Evolutionary conservation across 2,329 filamentous ascomycete species (phyloP), one percentile per base, ranked within the genome.

Genomic region (Berkeleyomyces rouxiae): DNA sequence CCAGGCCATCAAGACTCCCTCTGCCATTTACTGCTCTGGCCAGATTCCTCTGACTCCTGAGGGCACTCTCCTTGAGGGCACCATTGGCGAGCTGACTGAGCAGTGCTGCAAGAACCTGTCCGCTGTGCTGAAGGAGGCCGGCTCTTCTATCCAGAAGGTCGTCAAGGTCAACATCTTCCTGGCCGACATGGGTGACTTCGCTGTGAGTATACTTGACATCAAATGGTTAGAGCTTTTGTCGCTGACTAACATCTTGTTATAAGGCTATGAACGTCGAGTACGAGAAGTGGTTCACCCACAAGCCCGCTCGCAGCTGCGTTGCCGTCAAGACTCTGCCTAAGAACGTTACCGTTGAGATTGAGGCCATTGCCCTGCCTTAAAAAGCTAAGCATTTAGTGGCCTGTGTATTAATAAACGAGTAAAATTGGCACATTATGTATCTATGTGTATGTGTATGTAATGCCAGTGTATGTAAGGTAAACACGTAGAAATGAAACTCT

Each of bases 161-260:
- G 88, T 96, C 76, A 96, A 96, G 81, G 87, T 90, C 69, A 89
- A 85, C 72, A 86, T 96, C 71, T 97, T 96, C 80, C 77, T 97
- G 66, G 86, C 87, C 59, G 87, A 95, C 74, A 97, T 97, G 92
- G 82, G 80, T 66, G 80, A 93, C 75, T 97, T 97, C 71, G 84
- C 81, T 59, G 79, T 81, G 70, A 68, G 78, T 71, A 40, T 60
- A 39, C 46, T 16, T 13, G 16, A 16, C 33, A 9, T 23, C 7
- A 42, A 31, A 7, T 23, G n/a, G 7, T 33, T 49, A 7, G 10
- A 49, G 46, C 16, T 23, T 9, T 9, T 7, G 46, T 23, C 31
- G 46, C 46, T 49, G 31, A 49, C n/a, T 9, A 49, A 23, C 4
- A 49, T n/a, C 3, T 16, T 16, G 13, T 16, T 55, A 3, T 37